Conservation (phyloP, 768 basidiomycete genomes). For the Hericium coralloides region DNA sequence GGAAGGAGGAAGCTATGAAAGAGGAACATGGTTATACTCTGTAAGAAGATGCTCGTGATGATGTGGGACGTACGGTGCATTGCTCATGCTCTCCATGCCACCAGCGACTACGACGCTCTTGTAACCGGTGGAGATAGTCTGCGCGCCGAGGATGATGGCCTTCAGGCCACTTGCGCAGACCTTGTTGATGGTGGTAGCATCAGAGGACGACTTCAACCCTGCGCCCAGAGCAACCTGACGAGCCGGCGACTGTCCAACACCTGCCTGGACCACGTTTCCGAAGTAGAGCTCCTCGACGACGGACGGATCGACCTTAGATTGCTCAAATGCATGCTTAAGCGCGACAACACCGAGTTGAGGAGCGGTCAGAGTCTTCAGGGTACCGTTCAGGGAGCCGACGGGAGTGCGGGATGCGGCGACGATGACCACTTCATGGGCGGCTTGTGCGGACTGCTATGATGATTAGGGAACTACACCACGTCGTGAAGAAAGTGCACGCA, state of each 20-base stretch:
- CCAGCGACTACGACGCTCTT: slow-evolving; percentile 85
- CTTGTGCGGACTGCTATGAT: slow-evolving; percentile 21
- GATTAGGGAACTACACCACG: neutral
- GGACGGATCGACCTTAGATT: slow-evolving; percentile 71
- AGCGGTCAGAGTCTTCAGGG: slow-evolving; percentile 82
- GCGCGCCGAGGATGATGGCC: slow-evolving; percentile 87
- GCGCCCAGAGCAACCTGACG: slow-evolving; percentile 90
- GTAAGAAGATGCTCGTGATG: neutral
- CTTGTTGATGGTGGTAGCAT: slow-evolving; percentile 99
- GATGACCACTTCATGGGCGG: slow-evolving; percentile 81
- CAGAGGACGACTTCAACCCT: slow-evolving; percentile 78
- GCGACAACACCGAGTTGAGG: slow-evolving; percentile 85
- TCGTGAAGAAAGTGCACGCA: slow-evolving; percentile 6
- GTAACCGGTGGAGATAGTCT: slow-evolving; percentile 83
- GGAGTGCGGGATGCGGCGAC: slow-evolving; percentile 92
- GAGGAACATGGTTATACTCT: slow-evolving; percentile 3
- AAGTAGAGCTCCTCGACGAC: slow-evolving; percentile 94
- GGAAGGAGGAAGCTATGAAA: slow-evolving; percentile 65
- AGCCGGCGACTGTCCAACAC: slow-evolving; percentile 96
- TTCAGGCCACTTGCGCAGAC: slow-evolving; percentile 98
- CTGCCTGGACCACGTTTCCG: slow-evolving; percentile 96
- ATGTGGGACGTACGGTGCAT: slow-evolving; percentile 74
- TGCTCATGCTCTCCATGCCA: slow-evolving; percentile 99
- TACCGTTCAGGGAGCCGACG: slow-evolving; percentile 86
- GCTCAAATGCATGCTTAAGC: slow-evolving; percentile 82